Conservation (phyloP, 495 filamentous ascomycete species). For the Aspergillus cavernicola region DNA sequence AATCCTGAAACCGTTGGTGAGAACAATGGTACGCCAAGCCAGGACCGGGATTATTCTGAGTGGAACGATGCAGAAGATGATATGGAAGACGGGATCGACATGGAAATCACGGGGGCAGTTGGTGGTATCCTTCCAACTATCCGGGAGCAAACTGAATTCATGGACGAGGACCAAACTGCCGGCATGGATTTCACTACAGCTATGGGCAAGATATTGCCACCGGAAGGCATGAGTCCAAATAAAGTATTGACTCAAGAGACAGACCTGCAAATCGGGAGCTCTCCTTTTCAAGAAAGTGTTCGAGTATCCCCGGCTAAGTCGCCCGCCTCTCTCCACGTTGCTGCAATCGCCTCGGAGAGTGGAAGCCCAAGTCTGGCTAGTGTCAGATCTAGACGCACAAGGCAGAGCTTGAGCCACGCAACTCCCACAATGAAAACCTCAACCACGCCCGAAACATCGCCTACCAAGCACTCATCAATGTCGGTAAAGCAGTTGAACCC, state of each 20-base stretch:
- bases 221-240: slow-evolving; percentile 26
- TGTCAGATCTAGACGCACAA: slow-evolving; percentile 50
- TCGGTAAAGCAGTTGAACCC: slow-evolving; percentile 51
- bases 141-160: slow-evolving; percentile 31
- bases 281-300: slow-evolving; percentile 47
- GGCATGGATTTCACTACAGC: slow-evolving; percentile 60
- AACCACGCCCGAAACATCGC: slow-evolving; percentile 29
- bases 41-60: slow-evolving; percentile 20
- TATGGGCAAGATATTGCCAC: slow-evolving; percentile 53
- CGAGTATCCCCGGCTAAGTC: slow-evolving; percentile 30
- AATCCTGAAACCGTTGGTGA: slow-evolving; percentile 8
- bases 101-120: slow-evolving; percentile 73
- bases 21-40: slow-evolving; percentile 25
- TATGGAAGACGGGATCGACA: slow-evolving; percentile 47
- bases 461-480: slow-evolving; percentile 45
- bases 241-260: slow-evolving; percentile 47
- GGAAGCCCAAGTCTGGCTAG: slow-evolving; percentile 57
- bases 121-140: slow-evolving; percentile 58
- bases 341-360: slow-evolving; percentile 52
- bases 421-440: slow-evolving; percentile 45
- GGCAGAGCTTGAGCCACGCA: slow-evolving; percentile 43
- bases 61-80: slow-evolving; percentile 39
- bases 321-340: slow-evolving; percentile 29
- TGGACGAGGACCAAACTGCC: slow-evolving; percentile 46
- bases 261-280: slow-evolving; percentile 51